Base-by-base conservation (phyloP, 257 asterid species). In the Ilex aquifolium region DNA sequence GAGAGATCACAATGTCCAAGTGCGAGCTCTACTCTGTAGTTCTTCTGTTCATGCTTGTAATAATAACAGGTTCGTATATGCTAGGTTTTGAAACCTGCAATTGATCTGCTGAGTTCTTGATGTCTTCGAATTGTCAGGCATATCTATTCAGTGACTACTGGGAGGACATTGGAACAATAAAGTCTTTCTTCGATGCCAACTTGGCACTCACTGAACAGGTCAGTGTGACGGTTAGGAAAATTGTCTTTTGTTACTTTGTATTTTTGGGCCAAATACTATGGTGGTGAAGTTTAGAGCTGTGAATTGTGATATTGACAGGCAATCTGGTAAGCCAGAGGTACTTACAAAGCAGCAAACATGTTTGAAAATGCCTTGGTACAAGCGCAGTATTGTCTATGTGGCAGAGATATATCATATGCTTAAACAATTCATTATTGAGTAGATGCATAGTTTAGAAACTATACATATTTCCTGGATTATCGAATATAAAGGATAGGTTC, bases 91-190 rank as follows among this genome's bases (percentile, higher is more conserved):
- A 36, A 36, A 46, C n/a, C 15, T 46, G 6, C 10, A 46, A 46
- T 14, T 6, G n/a, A 46, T 46, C 6, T 46, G 60, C 31, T 16
- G 59, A 70, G 10, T 57, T 69, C 15, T 75, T 56, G 11, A 56
- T 67, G 65, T 63, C 53, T 76, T 59, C 15, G 7, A 58, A 8
- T 55, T 57, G 44, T 50, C 79, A 92, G 97, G 97, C 97, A 21
- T 85, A 82, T 73, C 60, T 92, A 60, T 92, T 92, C 72, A 77
- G 69, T 42, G 98, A 92, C 77, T 87, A 92, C 69, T 92, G 97
- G 97, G 98, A 92, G 75, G 99, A 92, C 74, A 92, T 92, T 40
- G 97, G 99, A 72, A 87, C 97, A 32, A 78, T 90, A 36, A 87
- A 77, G 77, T 79, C 97, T n/a, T 90, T 93, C 72, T 93, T 83